Conservation (phyloP, 2,329 filamentous ascomycete species). For the Fusarium sp. region DNA sequence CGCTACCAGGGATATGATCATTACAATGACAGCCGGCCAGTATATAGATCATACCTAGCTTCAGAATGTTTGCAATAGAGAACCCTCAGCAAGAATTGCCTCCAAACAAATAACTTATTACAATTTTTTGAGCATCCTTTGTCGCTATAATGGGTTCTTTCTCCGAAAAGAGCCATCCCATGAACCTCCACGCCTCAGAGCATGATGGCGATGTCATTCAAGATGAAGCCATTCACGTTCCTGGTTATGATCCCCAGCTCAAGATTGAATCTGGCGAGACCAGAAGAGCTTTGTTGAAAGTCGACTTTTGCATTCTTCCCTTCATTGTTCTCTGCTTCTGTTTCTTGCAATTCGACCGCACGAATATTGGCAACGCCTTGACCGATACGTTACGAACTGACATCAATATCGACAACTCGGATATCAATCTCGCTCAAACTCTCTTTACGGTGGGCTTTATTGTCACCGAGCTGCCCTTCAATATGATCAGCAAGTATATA, state of each 20-base stretch:
- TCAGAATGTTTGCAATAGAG: background rate
- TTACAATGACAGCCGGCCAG: background rate
- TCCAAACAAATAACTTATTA: background rate
- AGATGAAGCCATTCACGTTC: conserved; percentile 40
- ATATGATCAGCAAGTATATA: conserved; percentile 49
- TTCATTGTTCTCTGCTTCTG: conserved; percentile 53
- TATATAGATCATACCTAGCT: conserved; percentile 7
- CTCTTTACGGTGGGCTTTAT: conserved; percentile 66
- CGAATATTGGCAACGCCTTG: conserved; percentile 65
- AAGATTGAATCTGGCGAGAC: conserved; percentile 22
- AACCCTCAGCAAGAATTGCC: background rate
- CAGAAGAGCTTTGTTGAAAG: conserved; percentile 42
- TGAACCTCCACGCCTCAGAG: conserved; percentile 11
- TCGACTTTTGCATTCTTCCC: conserved; percentile 51
- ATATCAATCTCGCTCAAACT: conserved; percentile 68
- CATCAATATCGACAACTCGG: conserved; percentile 63
- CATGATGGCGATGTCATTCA: conserved; percentile 24
- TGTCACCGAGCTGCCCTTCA: conserved; percentile 57
- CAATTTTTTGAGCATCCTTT: background rate
- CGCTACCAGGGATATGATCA: background rate
- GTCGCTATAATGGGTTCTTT: conserved; percentile 27
- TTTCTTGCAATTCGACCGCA: conserved; percentile 55
- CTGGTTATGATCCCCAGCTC: conserved; percentile 47
- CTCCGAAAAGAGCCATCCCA: conserved; percentile 21
- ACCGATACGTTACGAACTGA: conserved; percentile 66